phyloP scores from a whole-genome alignment of 768 basidiomycete genomes.

The Podaxis carcinomalis region DNA sequence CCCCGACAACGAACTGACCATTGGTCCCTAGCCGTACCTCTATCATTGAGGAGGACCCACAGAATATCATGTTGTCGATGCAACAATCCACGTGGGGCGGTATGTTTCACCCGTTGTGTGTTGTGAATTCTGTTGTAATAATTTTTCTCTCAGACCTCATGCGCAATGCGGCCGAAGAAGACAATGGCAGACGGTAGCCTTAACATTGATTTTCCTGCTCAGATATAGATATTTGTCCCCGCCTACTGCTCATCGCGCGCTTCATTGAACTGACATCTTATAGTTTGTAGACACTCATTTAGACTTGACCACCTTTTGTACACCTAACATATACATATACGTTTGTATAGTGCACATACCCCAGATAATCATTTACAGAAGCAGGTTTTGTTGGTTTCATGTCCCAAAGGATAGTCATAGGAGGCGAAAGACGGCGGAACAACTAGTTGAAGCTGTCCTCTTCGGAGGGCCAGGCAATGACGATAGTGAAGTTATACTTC shows the following conservation, averaged over 20 bases:
- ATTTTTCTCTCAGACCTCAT: background rate
- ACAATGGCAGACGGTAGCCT: background rate
- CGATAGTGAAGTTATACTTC: background rate
- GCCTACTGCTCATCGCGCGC: background rate
- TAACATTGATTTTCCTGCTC: background rate
- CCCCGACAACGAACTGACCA: background rate
- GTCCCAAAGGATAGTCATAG: too few relatives aligned
- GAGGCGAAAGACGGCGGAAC: too few relatives aligned
- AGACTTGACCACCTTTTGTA: background rate
- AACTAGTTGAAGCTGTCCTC: too few relatives aligned
- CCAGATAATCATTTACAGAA: background rate
- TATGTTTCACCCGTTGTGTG: slow-evolving; percentile 25
- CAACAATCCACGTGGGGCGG: slow-evolving; percentile 72
- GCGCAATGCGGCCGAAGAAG: slow-evolving; percentile 6
- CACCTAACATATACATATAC: background rate
- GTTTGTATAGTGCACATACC: background rate
- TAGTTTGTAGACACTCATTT: background rate
- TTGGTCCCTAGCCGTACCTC: slow-evolving; percentile 28
- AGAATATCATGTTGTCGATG: slow-evolving; percentile 52
- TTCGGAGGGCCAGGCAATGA: slow-evolving; percentile 18
- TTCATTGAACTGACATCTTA: background rate
- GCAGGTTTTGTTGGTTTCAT: too few relatives aligned
- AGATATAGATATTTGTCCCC: background rate
- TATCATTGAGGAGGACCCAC: slow-evolving; percentile 39
- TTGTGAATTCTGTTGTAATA: too few relatives aligned